Evolutionary conservation across 2,329 filamentous ascomycete genomes (phyloP).

Genomic region (Ophiobolus disseminans): DNA sequence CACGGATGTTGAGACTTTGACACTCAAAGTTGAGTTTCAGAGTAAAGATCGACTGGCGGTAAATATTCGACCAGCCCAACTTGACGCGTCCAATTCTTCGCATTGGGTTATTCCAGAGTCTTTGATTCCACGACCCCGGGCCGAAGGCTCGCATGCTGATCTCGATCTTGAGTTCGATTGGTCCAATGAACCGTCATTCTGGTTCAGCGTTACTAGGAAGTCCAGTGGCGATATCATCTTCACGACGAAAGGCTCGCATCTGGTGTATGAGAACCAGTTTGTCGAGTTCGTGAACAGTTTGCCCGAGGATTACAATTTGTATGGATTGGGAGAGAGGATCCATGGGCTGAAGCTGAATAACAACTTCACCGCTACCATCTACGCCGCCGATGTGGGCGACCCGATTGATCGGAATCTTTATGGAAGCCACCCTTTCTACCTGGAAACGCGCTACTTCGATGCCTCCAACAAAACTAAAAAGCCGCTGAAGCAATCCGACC

Average conservation of each 20-base stretch:
- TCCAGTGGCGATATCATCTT: slow-evolving; percentile 72
- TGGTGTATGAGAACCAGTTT: slow-evolving; percentile 80
- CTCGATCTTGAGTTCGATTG: slow-evolving; percentile 58
- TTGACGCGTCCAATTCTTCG: slow-evolving; percentile 67
- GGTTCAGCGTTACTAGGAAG: slow-evolving; percentile 62
- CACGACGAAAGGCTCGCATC: slow-evolving; percentile 66
- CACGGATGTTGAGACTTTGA: slow-evolving; percentile 71
- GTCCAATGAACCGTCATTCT: slow-evolving; percentile 65
- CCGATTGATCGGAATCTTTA: slow-evolving; percentile 73
- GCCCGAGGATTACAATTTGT: slow-evolving; percentile 76
- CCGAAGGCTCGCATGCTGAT: slow-evolving; percentile 49
- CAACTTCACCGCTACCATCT: slow-evolving; percentile 73
- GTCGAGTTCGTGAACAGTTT: slow-evolving; percentile 73
- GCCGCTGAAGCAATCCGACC: slow-evolving; percentile 62
- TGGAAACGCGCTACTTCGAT: slow-evolving; percentile 79
- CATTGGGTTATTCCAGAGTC: slow-evolving; percentile 72
- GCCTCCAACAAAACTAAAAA: slow-evolving; percentile 54
- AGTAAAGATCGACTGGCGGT: slow-evolving; percentile 71
- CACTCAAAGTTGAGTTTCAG: slow-evolving; percentile 73
- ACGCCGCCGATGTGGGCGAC: slow-evolving; percentile 72
- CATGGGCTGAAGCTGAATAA: slow-evolving; percentile 74
- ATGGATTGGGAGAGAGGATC: slow-evolving; percentile 77
- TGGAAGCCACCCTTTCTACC: slow-evolving; percentile 77
- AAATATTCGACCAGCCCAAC: slow-evolving; percentile 70
- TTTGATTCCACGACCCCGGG: slow-evolving; percentile 64